Evolutionary conservation across 495 filamentous ascomycete species (phyloP), one percentile per base, ranked within the genome.

Genomic region (Penicillium salamii): DNA sequence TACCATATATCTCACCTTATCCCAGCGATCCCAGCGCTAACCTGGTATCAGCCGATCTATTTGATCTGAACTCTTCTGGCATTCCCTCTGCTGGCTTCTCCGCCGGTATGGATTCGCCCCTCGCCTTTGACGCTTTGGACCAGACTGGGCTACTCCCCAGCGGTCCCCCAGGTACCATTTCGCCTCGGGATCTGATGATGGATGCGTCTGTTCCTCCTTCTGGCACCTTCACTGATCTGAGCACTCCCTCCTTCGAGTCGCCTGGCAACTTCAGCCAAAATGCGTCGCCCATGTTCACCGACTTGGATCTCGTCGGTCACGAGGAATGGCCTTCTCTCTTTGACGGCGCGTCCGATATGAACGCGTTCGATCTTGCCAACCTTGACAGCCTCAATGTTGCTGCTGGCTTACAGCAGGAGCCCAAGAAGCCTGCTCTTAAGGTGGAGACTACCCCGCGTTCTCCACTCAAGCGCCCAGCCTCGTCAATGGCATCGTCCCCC

Each of bases 121-220:
- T 57, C 13, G 52, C 50, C 28, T 50, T 58, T n/a, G 43, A 46
- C 20, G 46, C 53, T 33, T 35, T 61, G 7, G 49, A 45, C 1
- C 26, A 61, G 39, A 52, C 34, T 1, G 29, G 21, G n/a, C 46
- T 31, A 3, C 51, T 53, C 42, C 49, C 61, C 11, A 46, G 38
- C 32, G 59, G 52, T 42, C 65, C 65, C 7, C 36, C 61, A 60
- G 81, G 75, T 55, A 95, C 91, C 15, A 78, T 97, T 39, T 97
- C 92, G 46, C 92, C 92, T 12, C 83, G 86, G 65, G 90, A 96
- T 56, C 71, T 96, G 35, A 77, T 90, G 62, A 68, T 87, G 52
- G 86, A 90, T 51, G 73, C 77, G 14, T 93, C 90, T 46, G 83
- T 89, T 23, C 89, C 90, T 32, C 88, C 90, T 45, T 96, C 91